Base-by-base conservation (phyloP, 1,284 basidiomycete species). In the Bondarzewia mesenterica region DNA sequence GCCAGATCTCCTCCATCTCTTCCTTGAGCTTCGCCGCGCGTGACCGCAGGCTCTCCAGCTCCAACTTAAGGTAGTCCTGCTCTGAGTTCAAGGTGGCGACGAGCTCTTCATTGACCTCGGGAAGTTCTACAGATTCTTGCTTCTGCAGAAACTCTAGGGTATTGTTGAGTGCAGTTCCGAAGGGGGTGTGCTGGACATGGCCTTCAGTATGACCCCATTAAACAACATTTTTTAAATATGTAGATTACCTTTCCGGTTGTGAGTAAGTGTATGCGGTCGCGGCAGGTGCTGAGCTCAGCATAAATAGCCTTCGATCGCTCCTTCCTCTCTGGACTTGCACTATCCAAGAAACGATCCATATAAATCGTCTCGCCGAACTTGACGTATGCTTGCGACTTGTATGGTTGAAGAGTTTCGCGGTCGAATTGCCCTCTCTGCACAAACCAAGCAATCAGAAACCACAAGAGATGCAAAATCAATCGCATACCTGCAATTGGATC, bases 311-410 rank as follows among this genome's bases (percentile, higher is more conserved):
- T 89, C 1, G 86, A 82, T 39, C 74, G 73, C 20, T 75, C 72
- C 58, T 82, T 84, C 73, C 88, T 90, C 52, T 74, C 70, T 0
- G 77, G 71, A 59, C 91, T 78, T 2, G 81, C 81, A 45, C 75
- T 78, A 48, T 91, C 85, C 57, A 96, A 70, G 72, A 95, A 99
- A 4, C 96, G 84, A 63, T 97, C 94, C 78, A 99, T 82, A 58
- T 80, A 85, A 6, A 99, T 73, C 10, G 80, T 86, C 63, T 95
- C 89, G 5, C 75, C 82, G 61, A 96, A 95, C 57, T 86, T 88
- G 55, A 99, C 82, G 61, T 94, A 95, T 1, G 92, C 93, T 62
- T 99, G 95, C 8, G 89, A 93, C 66, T 99, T 99, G 71, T 89
- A 94, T 15, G 93, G 85, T 54, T 93, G 84, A 49, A 89, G 73